Evolutionary conservation across 805 yeast species (phyloP), one percentile per base, ranked within the genome.

Genomic region (Sungouiozyma intestinalis): DNA sequence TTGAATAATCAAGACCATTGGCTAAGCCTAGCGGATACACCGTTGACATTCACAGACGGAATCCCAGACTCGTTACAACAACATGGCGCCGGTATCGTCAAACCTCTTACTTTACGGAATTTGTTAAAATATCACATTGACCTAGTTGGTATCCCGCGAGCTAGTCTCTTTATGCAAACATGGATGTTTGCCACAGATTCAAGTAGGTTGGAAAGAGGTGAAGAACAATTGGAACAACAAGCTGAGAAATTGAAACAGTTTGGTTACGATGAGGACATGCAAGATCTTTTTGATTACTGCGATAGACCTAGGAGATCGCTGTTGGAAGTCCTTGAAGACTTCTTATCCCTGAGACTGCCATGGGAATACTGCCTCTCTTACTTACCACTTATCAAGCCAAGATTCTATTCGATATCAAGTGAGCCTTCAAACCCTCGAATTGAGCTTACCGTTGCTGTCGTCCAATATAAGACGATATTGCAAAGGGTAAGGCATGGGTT

Each of bases 251-350:
- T 92, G 37, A 64, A 65, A 40, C 96, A 92, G 51, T 84, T 92
- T 52, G 74, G 82, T 8, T 65, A 73, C 8, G 69, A 79, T 39
- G 81, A 81, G 36, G 86, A 84, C 40, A 73, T 81, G 40, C 87
- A 90, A 56, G 95, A 85, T 42, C 62, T 88, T 36, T 90, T 78
- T 58, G 80, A 90, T 59, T 92, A 92, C 60, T 94, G 94, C n/a
- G 84, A 86, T 56, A 67, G 97, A 45, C 97, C 97, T 4, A 71
- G 96, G 48, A 63, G 99, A 49, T 86, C 95, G 39, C 73, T 88
- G 3, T 56, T 87, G 17, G 99, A 92, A 58, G 82, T 84, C 0
- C 58, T 92, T 5, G 71, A 77, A 40, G 99, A 92, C 57, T 92
- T 92, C 56, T 77, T 74, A 47, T 73, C 85, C 4, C 67, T 92